A percentile compares a stretch with the other conserved stretches of the same genome.
These are phyloP conservation scores for Phanerochaete carnosa DNA, from an alignment of 768 basidiomycete species.

Conservation along the genomic window DNA sequence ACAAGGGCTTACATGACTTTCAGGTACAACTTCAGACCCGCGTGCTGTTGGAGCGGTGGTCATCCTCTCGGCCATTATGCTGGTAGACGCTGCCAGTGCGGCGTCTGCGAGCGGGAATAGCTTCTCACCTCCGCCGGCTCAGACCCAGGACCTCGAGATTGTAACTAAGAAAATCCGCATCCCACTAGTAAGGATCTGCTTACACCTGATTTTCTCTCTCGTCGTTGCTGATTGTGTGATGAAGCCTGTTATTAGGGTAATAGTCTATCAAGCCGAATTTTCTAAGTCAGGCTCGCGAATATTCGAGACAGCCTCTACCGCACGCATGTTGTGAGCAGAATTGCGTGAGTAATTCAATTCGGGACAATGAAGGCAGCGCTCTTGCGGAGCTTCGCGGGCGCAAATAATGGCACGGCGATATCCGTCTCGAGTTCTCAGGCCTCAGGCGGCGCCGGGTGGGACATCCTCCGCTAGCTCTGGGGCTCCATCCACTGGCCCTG, in stretches of 20 bases:
- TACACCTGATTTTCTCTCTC: neutral
- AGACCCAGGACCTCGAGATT: conserved; percentile 49
- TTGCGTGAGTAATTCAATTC: conserved; percentile 68
- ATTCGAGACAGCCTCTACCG: conserved; percentile 63
- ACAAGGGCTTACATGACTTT: neutral
- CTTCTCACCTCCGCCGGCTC: conserved; percentile 15
- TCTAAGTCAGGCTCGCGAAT: neutral
- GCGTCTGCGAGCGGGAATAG: neutral
- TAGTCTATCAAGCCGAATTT: conserved; percentile 37
- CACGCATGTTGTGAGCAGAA: conserved; percentile 70
- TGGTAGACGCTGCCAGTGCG: conserved; percentile 2
- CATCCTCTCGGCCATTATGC: conserved; percentile 44
- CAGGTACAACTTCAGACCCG: conserved; percentile 47
- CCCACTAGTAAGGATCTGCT: conserved; percentile 56
- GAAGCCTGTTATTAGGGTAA: conserved; percentile 83
- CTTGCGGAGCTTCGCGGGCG: conserved; percentile 45
- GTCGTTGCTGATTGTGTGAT: neutral
- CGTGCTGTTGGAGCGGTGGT: conserved; percentile 41
- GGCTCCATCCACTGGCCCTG: neutral
- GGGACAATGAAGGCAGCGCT: conserved; percentile 66
- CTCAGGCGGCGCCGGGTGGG: too few species aligned
- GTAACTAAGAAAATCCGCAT: conserved; percentile 70
- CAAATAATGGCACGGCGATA: conserved; percentile 2
- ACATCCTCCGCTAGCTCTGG: neutral
- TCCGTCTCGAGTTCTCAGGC: too few species aligned